A percentile compares a stretch with the other conserved stretches of the same genome.
These are phyloP conservation scores for Fusarium agapanthi DNA, from an alignment of 2,329 filamentous ascomycete species.

Conservation along the genomic window DNA sequence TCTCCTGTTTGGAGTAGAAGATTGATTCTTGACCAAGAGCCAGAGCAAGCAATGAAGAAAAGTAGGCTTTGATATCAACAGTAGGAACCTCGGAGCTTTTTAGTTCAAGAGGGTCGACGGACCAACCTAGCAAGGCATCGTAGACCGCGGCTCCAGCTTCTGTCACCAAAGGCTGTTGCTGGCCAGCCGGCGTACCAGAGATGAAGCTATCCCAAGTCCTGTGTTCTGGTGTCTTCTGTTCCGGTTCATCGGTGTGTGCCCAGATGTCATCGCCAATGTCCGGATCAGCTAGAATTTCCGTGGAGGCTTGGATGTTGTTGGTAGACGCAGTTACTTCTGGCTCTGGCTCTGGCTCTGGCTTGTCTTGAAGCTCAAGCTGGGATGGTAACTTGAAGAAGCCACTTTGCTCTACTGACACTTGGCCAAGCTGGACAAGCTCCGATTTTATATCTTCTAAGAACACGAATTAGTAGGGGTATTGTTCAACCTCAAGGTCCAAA, in stretches of 20 bases:
- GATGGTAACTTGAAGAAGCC: constrained; percentile 46
- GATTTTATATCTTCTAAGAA: constrained; percentile 19
- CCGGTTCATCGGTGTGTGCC: constrained; percentile 51
- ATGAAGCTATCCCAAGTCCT: constrained; percentile 77
- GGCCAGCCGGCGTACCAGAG: constrained; percentile 45
- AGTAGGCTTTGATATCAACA: constrained; percentile 60
- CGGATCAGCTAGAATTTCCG: constrained; percentile 5
- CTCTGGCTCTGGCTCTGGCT: neutral
- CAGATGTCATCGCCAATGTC: constrained; percentile 51
- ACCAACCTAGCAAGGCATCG: constrained; percentile 65
- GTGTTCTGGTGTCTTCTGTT: constrained; percentile 53
- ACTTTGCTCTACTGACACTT: constrained; percentile 35
- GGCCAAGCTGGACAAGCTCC: constrained; percentile 26
- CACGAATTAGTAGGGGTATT: neutral
- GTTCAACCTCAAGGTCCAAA: neutral
- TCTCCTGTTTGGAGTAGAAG: constrained; percentile 70
- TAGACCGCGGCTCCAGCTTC: constrained; percentile 74
- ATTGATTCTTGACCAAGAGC: constrained; percentile 76
- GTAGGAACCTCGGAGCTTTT: constrained; percentile 52
- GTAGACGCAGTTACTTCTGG: constrained; percentile 5
- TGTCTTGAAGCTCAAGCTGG: constrained; percentile 18
- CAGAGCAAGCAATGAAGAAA: constrained; percentile 69
- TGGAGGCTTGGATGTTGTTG: constrained; percentile 1
- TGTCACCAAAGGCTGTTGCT: constrained; percentile 66
- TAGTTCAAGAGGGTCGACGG: constrained; percentile 51